Base-by-base conservation (phyloP, 805 yeast genomes). In the Pichia nakasei region DNA sequence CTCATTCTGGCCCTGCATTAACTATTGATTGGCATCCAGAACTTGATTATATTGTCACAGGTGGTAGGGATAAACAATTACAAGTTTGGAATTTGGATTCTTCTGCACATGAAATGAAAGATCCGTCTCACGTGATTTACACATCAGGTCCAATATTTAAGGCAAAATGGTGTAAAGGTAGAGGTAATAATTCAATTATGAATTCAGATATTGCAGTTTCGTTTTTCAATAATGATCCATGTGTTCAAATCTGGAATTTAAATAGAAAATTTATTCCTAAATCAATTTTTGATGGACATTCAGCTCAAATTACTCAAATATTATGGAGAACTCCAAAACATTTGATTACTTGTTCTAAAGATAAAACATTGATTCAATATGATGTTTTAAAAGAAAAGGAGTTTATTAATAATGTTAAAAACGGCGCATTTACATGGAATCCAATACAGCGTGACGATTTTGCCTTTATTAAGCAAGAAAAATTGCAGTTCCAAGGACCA, bases 1-100 rank as follows among this genome's bases (percentile, higher is more conserved):
- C 96, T 3, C 97, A 91, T 58, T 76, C 87, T 2, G 95, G 95
- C 0, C 95, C 96, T 2, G 97, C 95, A 0, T 66, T 89, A 17
- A 77, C 94, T 5, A 61, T 93, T 5, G 88, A 86, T 54, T 88
- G 95, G 80, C 96, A 89, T 57, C 95, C 94, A 0, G 80, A 78
- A 33, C 59, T 72, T 32, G 95, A 89, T 49, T 85, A 81, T 54
- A 74, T 93, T 19, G 80, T 82, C 5, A 85, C 96, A 19, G 97
- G 97, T 15, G 98, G 98, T 8, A 72, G 97, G 54, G 98, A 93
- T 62, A 82, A 83, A 42, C 81, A 80, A 52, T 69, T 84, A 31
- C 86, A 84, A 48, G 78, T 84, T 3, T 86, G 94, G 91, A 82
- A 75, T 54, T 65, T 78, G 72, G 59, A 65, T 9, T 50, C 67